phyloP scores from a whole-genome alignment of 768 basidiomycete genomes.

The Lactarius pseudohatsudake region DNA sequence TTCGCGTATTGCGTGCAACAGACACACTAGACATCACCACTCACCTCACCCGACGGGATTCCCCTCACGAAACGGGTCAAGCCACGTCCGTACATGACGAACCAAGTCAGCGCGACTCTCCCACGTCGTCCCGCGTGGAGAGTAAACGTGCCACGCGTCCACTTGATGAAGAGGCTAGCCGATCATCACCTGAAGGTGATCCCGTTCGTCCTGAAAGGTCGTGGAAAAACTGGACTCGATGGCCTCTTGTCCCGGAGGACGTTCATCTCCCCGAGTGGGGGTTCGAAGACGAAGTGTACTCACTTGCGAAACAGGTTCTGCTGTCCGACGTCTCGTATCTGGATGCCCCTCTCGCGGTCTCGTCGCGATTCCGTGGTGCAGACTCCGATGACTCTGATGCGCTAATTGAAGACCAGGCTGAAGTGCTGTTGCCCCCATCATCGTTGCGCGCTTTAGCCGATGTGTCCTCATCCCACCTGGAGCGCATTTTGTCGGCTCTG shows the following conservation, averaged over 20 bases:
- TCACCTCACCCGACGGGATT: constrained; percentile 41
- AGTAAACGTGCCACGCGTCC: background rate
- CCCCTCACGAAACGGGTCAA: background rate
- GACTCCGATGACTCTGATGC: background rate
- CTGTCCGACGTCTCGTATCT: constrained; percentile 30
- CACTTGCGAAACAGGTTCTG: constrained; percentile 43
- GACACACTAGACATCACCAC: constrained; percentile 57
- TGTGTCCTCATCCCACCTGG: constrained; percentile 47
- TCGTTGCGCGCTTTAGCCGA: constrained; percentile 42
- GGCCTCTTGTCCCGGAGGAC: constrained; percentile 67
- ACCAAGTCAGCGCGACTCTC: constrained; percentile 9
- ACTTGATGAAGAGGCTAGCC: constrained; percentile 14
- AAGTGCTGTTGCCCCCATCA: constrained; percentile 36
- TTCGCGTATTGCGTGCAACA: constrained; percentile 61
- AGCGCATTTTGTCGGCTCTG: constrained; percentile 53
- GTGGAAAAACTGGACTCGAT: constrained; percentile 66
- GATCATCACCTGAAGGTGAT: background rate
- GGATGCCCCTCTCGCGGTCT: constrained; percentile 6
- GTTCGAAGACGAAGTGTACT: constrained; percentile 64
- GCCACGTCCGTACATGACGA: constrained; percentile 10
- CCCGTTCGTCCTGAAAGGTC: constrained; percentile 16
- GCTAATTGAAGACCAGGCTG: constrained; percentile 32
- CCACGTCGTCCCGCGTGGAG: constrained; percentile 13
- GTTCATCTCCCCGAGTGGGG: constrained; percentile 67
- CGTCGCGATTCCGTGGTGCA: constrained; percentile 8